Evolutionary conservation across 2,329 filamentous ascomycete species (phyloP), one percentile per base, ranked within the genome.

Genomic region (Calycina herbarum): DNA sequence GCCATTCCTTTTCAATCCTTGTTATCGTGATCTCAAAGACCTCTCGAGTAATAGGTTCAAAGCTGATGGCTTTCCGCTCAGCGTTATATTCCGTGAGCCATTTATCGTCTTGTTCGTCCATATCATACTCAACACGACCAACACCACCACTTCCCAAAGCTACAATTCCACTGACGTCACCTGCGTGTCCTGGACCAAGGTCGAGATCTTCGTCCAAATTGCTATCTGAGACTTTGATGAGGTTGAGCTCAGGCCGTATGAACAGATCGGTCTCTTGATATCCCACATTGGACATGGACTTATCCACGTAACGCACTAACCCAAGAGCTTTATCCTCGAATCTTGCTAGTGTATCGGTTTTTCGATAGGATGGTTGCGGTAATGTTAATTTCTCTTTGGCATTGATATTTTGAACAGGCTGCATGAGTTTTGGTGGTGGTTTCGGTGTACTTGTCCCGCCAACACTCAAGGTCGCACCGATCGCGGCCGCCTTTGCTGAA

Each of bases 1-100:
- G 93, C 92, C 95, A 99, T 77, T 98, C 94, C 79, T 97, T 97
- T 78, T 99, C 95, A 66, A 99, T 97, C 78, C 97, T 97, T 10
- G 95, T 99, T 80, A 99, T 96, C 17, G 94, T 96, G 68, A 98
- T 96, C 77, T 99, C 95, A 74, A 99, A 97, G 61, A 97, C 88
- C 68, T 96, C 94, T 24, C 94, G 92, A 59, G 94, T 96, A 73
- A 99, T 95, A 1, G 88, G 83, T 71, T 96, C 92, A 27, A 92
- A 86, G 57, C 89, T 88, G 70, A 90, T 86, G 29, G 86, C 84
- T 75, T 89, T 91, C 65, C 95, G 87, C 73, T 91, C 88, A 13
- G 82, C 80, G 73, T 99, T 99, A 76, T 94, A 87, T 48, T 88
- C 86, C 72, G 95, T 91, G 31, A 99, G 82, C 95, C 95, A 99